Conservation (phyloP, 2,329 filamentous ascomycete genomes). For the Macroventuria anomochaeta region DNA sequence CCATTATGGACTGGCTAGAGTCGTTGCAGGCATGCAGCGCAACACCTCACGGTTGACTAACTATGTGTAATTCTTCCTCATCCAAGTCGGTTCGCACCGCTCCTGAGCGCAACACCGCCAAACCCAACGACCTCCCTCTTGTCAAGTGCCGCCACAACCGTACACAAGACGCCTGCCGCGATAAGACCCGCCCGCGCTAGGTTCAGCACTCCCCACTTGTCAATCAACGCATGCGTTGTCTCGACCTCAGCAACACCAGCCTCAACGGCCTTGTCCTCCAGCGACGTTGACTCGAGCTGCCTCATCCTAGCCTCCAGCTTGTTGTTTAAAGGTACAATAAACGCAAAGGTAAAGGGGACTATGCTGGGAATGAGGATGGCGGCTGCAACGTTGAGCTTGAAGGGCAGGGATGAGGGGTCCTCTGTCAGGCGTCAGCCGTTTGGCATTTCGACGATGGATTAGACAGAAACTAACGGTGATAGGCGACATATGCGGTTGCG, state of each 20-base stretch:
- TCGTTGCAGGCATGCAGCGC: no score
- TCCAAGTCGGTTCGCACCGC: constrained; percentile 19
- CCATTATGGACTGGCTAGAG: no score
- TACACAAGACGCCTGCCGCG: constrained; percentile 34
- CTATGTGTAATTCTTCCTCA: no score
- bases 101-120: constrained; percentile 24
- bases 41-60: no score
- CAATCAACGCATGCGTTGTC: constrained; percentile 60
- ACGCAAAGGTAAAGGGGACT: constrained; percentile 59
- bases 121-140: constrained; percentile 35
- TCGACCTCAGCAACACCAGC: constrained; percentile 50
- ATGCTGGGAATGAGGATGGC: constrained; percentile 55
- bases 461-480: constrained; percentile 38
- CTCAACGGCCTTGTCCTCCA: constrained; percentile 47
- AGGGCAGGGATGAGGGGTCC: constrained; percentile 39
- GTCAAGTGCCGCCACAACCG: constrained; percentile 35
- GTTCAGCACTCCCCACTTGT: constrained; percentile 63
- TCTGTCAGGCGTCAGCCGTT: constrained; percentile 24
- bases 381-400: constrained; percentile 56
- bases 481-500: constrained; percentile 58
- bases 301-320: constrained; percentile 56
- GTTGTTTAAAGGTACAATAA: constrained; percentile 58
- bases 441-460: background rate
- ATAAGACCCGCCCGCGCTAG: constrained; percentile 52
- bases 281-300: constrained; percentile 45